Base-by-base conservation (phyloP, 164 flowering plant genomes). In the Vitis rotundifolia region DNA sequence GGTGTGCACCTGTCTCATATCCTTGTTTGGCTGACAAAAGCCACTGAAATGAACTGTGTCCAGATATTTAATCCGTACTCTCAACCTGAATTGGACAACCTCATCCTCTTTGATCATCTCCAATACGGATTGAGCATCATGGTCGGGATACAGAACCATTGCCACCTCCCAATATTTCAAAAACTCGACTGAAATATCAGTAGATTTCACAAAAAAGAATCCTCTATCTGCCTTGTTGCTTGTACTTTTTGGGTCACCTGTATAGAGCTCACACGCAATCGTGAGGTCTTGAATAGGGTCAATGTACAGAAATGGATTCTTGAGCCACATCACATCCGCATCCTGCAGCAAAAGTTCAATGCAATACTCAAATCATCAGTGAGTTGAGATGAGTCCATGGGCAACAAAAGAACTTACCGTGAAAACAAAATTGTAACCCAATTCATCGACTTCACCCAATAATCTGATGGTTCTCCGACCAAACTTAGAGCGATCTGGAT, bases 241-340 rank as follows among this genome's bases (percentile, higher is more conserved):
- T 9, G 9, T n/a, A 57, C 59, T 67, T 3, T 15, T 18, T 0
- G 69, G 31, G 44, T 74, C 49, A 0, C 78, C 79, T 0, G 28
- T 50, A 29, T 68, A 73, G 59, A 56, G 3, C 53, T 79, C 75
- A 7, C 78, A 73, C 2, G 86, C 76, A 44, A 76, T 73, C 0
- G 55, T 47, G 11, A 85, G 9, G n/a, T 77, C 79, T 5, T 12
- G 31, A 2, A 1, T 7, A 6, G 29, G 2, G 18, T 16, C 2
- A 6, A 83, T 59, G 3, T 75, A 62, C 8, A 28, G 52, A 47
- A 83, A 60, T 49, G 84, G 86, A 13, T 75, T 68, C 57, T 81
- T 76, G 4, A 83, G 49, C 85, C 86, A 85, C 86, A 81, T 73
- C 13, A 83, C 72, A 59, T 84, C 88, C 47, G 79, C 78, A 67